Evolutionary conservation across 148 eudicot genomes (phyloP).

Genomic region (Fallopia convolvulus): DNA sequence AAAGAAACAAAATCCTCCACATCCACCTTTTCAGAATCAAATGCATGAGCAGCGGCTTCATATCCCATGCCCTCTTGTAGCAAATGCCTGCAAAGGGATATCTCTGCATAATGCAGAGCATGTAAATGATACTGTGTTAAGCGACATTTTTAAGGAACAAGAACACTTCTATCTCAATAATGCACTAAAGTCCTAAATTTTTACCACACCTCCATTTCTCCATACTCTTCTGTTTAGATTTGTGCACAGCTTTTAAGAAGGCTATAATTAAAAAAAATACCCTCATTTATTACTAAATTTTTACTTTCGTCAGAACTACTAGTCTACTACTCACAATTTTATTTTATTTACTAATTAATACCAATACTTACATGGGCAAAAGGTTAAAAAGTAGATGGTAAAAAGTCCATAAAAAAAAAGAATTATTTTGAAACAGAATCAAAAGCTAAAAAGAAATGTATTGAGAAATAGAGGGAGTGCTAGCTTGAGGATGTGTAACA

Average conservation of each 20-base stretch:
- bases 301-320: too few species aligned
- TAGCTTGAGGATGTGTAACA: not conserved
- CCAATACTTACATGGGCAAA: too few species aligned
- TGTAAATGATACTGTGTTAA: not conserved
- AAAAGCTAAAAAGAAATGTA: not conserved
- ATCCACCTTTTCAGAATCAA: constrained; percentile 32
- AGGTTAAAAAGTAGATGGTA: too few species aligned
- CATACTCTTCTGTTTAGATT: too few species aligned
- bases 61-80: constrained; percentile 41
- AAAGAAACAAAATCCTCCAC: constrained; percentile 24
- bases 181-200: not conserved
- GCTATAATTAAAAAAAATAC: too few species aligned
- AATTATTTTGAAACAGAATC: not conserved
- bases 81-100: constrained; percentile 38
- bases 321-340: too few species aligned
- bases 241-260: too few species aligned
- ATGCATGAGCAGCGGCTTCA: constrained; percentile 41
- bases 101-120: constrained; percentile 20
- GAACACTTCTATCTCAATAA: not conserved
- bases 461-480: not conserved
- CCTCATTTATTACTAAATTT: too few species aligned
- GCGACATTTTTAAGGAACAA: not conserved
- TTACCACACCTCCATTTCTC: too few species aligned
- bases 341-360: too few species aligned
- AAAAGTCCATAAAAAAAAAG: too few species aligned